A percentile compares a stretch with the other conserved stretches of the same genome.
phyloP scores from a whole-genome alignment of 352 stramenopile genomes.

The Stramenopiles sp. region DNA sequence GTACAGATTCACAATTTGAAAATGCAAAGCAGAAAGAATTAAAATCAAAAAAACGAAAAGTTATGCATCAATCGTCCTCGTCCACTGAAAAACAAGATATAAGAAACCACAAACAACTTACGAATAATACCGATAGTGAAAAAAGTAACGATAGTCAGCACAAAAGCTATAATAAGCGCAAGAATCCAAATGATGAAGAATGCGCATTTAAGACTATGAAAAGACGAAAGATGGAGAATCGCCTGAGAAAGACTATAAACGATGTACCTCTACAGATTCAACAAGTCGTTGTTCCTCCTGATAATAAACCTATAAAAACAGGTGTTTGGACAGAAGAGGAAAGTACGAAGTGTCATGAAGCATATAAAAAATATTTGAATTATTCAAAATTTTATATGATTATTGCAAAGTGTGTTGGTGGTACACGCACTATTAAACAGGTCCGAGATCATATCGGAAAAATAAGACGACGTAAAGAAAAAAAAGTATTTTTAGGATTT shows the following conservation, averaged over 20 bases:
- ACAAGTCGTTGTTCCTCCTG: background rate
- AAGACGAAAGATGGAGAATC: background rate
- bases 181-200: background rate
- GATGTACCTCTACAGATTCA: background rate
- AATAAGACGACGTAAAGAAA: too few species aligned
- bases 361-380: background rate
- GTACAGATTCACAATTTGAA: background rate
- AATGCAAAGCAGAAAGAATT: background rate
- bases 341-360: background rate
- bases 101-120: too few species aligned
- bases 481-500: too few species aligned
- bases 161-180: background rate
- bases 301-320: background rate
- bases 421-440: background rate
- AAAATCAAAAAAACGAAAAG: background rate
- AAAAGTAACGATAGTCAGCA: too few species aligned
- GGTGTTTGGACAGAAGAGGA: background rate
- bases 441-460: conserved; percentile 7
- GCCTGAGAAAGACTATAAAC: background rate
- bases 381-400: background rate
- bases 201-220: background rate
- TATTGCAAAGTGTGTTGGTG: conserved; percentile 5
- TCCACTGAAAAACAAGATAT: too few species aligned
- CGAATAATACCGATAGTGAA: too few species aligned
- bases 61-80: too few species aligned